Evolutionary conservation across 164 flowering plant genomes (phyloP).

Genomic region (Platanus orientalis): DNA sequence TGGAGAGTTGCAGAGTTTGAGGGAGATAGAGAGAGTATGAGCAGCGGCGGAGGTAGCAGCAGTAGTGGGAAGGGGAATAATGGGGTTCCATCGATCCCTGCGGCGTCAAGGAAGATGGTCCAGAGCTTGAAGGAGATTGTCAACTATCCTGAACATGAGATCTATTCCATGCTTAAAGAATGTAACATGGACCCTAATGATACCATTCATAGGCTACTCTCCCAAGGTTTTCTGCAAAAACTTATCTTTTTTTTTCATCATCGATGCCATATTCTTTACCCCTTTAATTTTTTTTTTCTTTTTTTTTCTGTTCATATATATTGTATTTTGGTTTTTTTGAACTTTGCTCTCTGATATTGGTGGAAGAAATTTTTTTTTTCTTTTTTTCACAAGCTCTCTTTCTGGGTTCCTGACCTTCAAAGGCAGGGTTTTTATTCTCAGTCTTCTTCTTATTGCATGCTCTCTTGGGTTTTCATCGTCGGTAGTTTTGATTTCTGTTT

Average conservation of each 20-base stretch:
- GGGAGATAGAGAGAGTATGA: constrained; percentile 29
- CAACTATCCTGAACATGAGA: constrained; percentile 37
- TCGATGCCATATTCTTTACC: too few species aligned
- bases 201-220: constrained; percentile 70
- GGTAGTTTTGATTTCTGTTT: neutral
- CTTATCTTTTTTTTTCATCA: too few species aligned
- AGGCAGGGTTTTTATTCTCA: neutral
- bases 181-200: constrained; percentile 99
- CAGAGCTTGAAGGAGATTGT: constrained; percentile 93
- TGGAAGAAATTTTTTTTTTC: neutral
- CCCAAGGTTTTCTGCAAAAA: constrained; percentile 59
- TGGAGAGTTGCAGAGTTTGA: constrained; percentile 8
- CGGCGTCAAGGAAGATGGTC: constrained; percentile 67
- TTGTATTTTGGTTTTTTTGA: neutral
- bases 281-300: neutral
- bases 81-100: constrained; percentile 47
- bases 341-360: neutral
- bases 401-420: neutral
- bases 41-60: constrained; percentile 31
- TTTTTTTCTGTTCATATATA: neutral
- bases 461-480: neutral
- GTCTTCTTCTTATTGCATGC: neutral
- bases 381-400: neutral
- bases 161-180: constrained; percentile 43
- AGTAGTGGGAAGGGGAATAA: constrained; percentile 26